Evolutionary conservation across 2,329 filamentous ascomycete species (phyloP).

Genomic region (Phaeosphaeria sp.): DNA sequence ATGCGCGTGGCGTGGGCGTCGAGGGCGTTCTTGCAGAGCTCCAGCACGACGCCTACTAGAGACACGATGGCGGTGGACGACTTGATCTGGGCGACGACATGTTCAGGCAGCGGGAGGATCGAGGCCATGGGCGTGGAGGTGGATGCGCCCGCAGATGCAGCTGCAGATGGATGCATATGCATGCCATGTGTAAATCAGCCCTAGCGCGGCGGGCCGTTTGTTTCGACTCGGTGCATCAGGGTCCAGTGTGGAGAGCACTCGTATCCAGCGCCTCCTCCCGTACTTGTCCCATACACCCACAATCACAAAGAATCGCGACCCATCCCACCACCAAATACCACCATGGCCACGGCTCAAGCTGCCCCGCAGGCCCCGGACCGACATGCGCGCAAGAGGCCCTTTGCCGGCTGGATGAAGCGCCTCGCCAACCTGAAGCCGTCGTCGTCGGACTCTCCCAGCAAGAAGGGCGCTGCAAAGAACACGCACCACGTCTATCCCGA

Average conservation of each 20-base stretch:
- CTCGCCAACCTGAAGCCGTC: constrained; percentile 86
- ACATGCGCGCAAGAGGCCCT: constrained; percentile 79
- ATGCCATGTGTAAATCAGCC: neutral
- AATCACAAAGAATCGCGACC: neutral
- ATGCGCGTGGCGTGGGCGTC: constrained; percentile 77
- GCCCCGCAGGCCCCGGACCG: constrained; percentile 65
- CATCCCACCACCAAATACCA: neutral
- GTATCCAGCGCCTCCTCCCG: neutral
- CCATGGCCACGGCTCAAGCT: constrained; percentile 55
- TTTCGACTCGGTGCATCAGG: neutral
- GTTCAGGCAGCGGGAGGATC: constrained; percentile 72
- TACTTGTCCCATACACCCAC: no score
- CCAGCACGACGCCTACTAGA: constrained; percentile 64
- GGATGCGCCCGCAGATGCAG: neutral
- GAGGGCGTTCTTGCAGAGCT: constrained; percentile 81
- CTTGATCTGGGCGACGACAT: constrained; percentile 79
- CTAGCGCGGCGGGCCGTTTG: neutral
- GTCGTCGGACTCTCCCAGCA: constrained; percentile 64
- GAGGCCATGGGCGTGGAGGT: constrained; percentile 7
- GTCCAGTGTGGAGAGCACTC: neutral
- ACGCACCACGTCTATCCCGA: constrained; percentile 95
- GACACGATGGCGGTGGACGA: constrained; percentile 62
- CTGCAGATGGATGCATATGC: no score
- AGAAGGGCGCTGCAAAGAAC: constrained; percentile 74
- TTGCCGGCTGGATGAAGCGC: constrained; percentile 93